Conservation (phyloP, 306 rosid species). For the Casuarina glauca region DNA sequence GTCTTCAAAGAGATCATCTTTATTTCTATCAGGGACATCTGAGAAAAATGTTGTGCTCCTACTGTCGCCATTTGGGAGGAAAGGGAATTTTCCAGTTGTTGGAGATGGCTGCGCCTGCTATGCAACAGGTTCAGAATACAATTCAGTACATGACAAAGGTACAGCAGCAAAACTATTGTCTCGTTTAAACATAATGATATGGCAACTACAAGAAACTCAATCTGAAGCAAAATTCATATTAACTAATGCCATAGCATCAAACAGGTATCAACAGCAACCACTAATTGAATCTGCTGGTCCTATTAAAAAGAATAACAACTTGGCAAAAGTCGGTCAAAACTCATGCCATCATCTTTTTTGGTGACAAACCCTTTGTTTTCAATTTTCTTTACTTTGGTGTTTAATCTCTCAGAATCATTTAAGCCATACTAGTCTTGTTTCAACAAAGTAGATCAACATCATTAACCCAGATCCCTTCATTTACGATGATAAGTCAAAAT, state of each 20-base stretch:
- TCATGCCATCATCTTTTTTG: background rate
- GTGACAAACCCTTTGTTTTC: background rate
- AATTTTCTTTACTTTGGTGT: background rate
- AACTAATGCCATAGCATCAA: background rate
- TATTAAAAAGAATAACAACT: background rate
- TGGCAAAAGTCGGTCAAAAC: background rate
- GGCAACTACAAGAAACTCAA: background rate
- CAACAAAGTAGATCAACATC: background rate
- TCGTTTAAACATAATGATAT: constrained; percentile 1
- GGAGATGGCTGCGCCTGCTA: constrained; percentile 95
- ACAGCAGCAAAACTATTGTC: constrained; percentile 14
- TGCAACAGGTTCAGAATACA: constrained; percentile 38
- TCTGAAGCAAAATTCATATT: background rate
- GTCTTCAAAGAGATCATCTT: constrained; percentile 46
- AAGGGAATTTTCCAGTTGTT: constrained; percentile 82
- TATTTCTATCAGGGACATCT: constrained; percentile 45
- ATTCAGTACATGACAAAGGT: constrained; percentile 27
- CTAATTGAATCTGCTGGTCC: background rate
- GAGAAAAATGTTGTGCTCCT: constrained; percentile 37
- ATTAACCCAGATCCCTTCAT: background rate
- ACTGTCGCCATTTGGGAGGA: constrained; percentile 44
- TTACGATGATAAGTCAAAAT: background rate
- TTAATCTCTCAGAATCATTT: background rate
- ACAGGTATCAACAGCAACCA: background rate
- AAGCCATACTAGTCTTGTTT: background rate